These are phyloP conservation scores for Flammula alnicola DNA, from an alignment of 1,284 basidiomycete species.

Conservation along the genomic window DNA sequence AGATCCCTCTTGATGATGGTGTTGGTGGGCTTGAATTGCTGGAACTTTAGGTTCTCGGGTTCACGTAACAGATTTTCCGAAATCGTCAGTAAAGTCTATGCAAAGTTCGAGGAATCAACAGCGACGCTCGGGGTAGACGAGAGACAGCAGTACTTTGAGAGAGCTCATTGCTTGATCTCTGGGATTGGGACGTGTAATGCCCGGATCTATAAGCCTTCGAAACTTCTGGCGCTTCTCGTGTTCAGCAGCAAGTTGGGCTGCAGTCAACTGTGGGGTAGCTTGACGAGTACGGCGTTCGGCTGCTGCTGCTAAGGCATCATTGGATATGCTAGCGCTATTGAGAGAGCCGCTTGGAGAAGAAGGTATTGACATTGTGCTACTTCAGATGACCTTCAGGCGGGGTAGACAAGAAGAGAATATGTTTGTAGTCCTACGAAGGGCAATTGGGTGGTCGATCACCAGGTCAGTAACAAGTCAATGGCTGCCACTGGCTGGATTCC, in stretches of 20 bases:
- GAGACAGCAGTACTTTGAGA: conserved; percentile 54
- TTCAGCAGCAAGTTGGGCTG: conserved; percentile 53
- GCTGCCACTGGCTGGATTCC: no score
- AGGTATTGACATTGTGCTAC: conserved; percentile 1
- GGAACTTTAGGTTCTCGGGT: conserved; percentile 71
- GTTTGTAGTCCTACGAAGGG: no score
- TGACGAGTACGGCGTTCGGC: conserved; percentile 45
- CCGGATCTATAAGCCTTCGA: conserved; percentile 73
- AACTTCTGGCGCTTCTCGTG: conserved; percentile 72
- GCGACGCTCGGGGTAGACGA: conserved; percentile 7
- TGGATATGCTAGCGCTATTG: conserved; percentile 26
- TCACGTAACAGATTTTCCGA: conserved; percentile 74
- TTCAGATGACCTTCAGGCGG: neutral
- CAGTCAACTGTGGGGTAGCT: conserved; percentile 32
- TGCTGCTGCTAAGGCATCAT: conserved; percentile 47
- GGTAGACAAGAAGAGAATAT: no score
- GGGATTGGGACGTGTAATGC: conserved; percentile 75
- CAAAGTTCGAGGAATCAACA: conserved; percentile 15
- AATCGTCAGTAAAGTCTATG: conserved; percentile 68
- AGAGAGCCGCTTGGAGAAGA: conserved; percentile 4
- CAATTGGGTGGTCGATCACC: no score
- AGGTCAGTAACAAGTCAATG: no score
- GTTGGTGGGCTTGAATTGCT: conserved; percentile 77
- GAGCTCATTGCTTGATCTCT: conserved; percentile 60
- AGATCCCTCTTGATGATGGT: conserved; percentile 63